Percentiles rank a stretch among this genome's conserved stretches.
Evolutionary conservation across 1,139 yeast species (phyloP).

Genomic region (Candida tetrigidarum): DNA sequence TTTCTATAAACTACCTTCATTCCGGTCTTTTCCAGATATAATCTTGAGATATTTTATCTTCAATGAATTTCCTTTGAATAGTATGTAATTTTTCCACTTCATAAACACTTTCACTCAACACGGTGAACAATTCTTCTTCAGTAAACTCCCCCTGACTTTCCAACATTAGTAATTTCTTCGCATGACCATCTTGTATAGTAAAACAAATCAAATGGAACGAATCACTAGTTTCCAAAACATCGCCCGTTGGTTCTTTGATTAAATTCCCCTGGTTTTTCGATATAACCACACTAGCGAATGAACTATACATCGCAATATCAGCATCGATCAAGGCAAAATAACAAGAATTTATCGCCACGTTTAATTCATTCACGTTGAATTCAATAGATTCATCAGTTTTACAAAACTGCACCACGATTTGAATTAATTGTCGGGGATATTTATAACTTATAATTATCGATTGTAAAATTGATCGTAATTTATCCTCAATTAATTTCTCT

Average conservation of each 20-base stretch:
- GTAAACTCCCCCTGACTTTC: conserved; percentile 78
- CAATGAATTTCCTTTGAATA: conserved; percentile 52
- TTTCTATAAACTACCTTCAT: too few species aligned
- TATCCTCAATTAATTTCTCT: conserved; percentile 77
- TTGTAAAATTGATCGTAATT: conserved; percentile 63
- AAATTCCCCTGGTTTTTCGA: conserved; percentile 36
- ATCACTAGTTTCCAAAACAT: conserved; percentile 42
- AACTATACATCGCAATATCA: conserved; percentile 66
- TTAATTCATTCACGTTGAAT: conserved; percentile 58
- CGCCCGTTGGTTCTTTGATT: conserved; percentile 47
- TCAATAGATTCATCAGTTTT: conserved; percentile 40
- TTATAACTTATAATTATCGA: conserved; percentile 64
- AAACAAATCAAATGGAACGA: conserved; percentile 75
- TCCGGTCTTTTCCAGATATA: conserved; percentile 53
- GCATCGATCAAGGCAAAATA: conserved; percentile 80
- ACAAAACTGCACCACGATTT: conserved; percentile 82
- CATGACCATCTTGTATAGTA: conserved; percentile 48
- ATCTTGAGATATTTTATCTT: conserved; percentile 53
- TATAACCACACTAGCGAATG: conserved; percentile 60
- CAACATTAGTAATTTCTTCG: conserved; percentile 59
- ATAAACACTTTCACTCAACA: conserved; percentile 50
- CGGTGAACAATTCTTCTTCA: conserved; percentile 54
- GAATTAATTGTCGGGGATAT: conserved; percentile 85
- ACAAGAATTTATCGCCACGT: conserved; percentile 73
- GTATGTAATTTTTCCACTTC: conserved; percentile 50